Conservation (phyloP, 768 basidiomycete species). For the Mycena vulgaris region DNA sequence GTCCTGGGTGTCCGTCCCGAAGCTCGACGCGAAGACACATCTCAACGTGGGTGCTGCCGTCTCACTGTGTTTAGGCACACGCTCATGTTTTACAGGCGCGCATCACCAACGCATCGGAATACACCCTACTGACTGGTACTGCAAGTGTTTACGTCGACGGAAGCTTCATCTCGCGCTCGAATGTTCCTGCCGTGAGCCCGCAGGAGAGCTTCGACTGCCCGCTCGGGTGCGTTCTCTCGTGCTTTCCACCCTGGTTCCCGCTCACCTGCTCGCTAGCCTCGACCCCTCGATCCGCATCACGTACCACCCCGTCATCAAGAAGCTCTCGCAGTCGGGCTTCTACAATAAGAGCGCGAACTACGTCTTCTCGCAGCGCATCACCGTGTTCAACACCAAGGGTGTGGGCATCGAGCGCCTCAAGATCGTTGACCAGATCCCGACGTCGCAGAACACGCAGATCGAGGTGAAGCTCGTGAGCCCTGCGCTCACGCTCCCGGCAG, state of each 20-base stretch:
- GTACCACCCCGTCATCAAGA: constrained; percentile 56
- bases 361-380: constrained; percentile 55
- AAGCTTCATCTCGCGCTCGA: constrained; percentile 66
- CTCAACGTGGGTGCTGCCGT: constrained; percentile 49
- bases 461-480: constrained; percentile 40
- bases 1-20: constrained; percentile 62
- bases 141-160: constrained; percentile 71
- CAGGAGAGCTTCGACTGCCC: constrained; percentile 63
- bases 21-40: constrained; percentile 55
- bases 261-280: constrained; percentile 42
- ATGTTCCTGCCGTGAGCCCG: constrained; percentile 58
- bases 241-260: not conserved
- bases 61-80: not conserved
- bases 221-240: constrained; percentile 54
- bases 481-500: constrained; percentile 18
- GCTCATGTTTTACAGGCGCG: constrained; percentile 51
- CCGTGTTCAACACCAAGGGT: constrained; percentile 55
- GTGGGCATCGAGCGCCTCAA: constrained; percentile 48
- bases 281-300: constrained; percentile 59
- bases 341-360: constrained; percentile 51
- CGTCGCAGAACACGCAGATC: constrained; percentile 50
- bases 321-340: constrained; percentile 52
- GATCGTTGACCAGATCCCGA: constrained; percentile 57
- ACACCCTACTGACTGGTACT: constrained; percentile 63
- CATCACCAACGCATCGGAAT: constrained; percentile 69